phyloP scores from a whole-genome alignment of 2,329 filamentous ascomycete species.

The Trichoderma harzianum region DNA sequence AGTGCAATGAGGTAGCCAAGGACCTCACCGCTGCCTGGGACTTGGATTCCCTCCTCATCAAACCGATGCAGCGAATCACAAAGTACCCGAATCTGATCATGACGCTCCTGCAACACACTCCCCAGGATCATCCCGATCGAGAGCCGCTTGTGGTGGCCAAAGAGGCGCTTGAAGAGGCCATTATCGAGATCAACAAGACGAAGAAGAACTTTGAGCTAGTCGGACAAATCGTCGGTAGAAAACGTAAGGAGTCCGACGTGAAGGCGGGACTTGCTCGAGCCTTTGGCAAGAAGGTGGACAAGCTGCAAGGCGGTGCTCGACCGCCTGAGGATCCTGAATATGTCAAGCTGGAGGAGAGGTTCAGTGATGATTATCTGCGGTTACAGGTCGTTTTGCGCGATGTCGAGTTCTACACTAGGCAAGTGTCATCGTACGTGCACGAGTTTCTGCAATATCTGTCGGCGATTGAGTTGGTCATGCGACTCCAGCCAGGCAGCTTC shows the following conservation, averaged over 20 bases:
- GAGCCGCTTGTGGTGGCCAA: constrained; percentile 56
- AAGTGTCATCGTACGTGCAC: constrained; percentile 73
- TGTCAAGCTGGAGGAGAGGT: constrained; percentile 76
- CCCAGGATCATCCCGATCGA: constrained; percentile 78
- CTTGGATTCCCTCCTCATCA: constrained; percentile 91
- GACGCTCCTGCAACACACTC: constrained; percentile 75
- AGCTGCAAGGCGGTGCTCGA: constrained; percentile 61
- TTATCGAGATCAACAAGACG: constrained; percentile 86
- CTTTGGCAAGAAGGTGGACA: constrained; percentile 85
- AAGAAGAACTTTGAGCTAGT: constrained; percentile 94
- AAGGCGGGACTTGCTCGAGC: constrained; percentile 81
- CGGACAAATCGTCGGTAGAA: constrained; percentile 79
- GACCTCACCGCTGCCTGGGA: constrained; percentile 95
- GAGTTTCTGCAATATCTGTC: constrained; percentile 77
- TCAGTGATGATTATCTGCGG: constrained; percentile 87
- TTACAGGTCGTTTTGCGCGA: constrained; percentile 90
- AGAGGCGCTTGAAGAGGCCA: constrained; percentile 58
- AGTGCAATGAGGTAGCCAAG: constrained; percentile 88
- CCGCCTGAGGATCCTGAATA: constrained; percentile 79
- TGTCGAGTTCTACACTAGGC: constrained; percentile 87
- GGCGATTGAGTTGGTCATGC: constrained; percentile 80
- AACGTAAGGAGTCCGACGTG: constrained; percentile 85
- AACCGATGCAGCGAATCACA: constrained; percentile 89
- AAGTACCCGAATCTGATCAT: constrained; percentile 89
- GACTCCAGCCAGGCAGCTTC: constrained; percentile 65